A percentile compares a stretch with the other conserved stretches of the same genome.
These are phyloP conservation scores for Colletotrichum filicis DNA, from an alignment of 2,329 filamentous ascomycete species.

Conservation along the genomic window DNA sequence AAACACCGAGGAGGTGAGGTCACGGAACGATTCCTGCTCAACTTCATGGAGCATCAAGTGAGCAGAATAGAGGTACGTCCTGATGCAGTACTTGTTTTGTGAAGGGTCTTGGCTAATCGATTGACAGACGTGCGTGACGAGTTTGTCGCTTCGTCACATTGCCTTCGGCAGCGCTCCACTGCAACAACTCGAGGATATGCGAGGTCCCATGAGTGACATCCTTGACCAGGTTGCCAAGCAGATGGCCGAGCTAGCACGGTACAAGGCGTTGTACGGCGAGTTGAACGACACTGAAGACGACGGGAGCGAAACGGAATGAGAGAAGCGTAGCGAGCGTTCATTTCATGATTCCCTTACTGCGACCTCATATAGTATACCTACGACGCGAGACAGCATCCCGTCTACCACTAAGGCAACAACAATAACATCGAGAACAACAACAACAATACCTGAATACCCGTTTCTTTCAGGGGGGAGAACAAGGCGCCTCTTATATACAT, in stretches of 20 bases:
- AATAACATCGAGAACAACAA: constrained; percentile 18
- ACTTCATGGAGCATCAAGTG: constrained; percentile 94
- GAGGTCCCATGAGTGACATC: constrained; percentile 81
- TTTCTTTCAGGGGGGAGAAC: constrained; percentile 20
- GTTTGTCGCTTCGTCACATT: constrained; percentile 82
- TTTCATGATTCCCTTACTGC: constrained; percentile 32
- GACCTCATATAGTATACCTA: constrained; percentile 35
- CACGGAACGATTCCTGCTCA: constrained; percentile 87
- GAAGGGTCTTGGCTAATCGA: constrained; percentile 38
- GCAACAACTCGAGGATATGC: constrained; percentile 74
- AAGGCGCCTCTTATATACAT: constrained; percentile 31
- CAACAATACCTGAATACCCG: constrained; percentile 33
- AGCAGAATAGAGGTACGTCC: constrained; percentile 89
- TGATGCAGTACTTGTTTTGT: too few relatives aligned
- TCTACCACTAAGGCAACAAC: constrained; percentile 17
- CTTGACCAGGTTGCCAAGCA: constrained; percentile 70
- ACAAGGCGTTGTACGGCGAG: constrained; percentile 65
- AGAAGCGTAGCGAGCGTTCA: constrained; percentile 34
- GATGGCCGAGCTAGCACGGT: constrained; percentile 71
- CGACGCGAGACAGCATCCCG: constrained; percentile 28
- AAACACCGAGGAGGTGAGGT: constrained; percentile 80
- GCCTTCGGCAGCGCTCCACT: constrained; percentile 74
- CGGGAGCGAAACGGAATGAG: constrained; percentile 47
- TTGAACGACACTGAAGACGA: constrained; percentile 46
- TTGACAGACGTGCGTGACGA: constrained; percentile 80